Evolutionary conservation across 2,329 filamentous ascomycete genomes (phyloP).

Genomic region (Aspergillus terreus): DNA sequence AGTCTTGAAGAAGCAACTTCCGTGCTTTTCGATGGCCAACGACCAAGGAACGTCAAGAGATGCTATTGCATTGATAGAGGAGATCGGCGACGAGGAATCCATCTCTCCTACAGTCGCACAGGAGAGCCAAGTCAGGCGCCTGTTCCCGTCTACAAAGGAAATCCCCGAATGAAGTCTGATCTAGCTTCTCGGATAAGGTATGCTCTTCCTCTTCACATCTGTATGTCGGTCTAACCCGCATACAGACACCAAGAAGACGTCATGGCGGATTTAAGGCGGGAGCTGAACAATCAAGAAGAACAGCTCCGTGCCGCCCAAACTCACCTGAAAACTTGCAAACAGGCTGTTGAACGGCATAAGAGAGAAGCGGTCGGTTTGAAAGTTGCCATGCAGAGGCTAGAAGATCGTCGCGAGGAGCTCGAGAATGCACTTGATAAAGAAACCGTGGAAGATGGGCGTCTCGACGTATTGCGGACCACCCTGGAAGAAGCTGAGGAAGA

Average conservation of each 20-base stretch:
- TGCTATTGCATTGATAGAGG: conserved; percentile 63
- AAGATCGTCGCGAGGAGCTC: conserved; percentile 62
- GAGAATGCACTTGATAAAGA: conserved; percentile 61
- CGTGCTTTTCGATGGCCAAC: conserved; percentile 62
- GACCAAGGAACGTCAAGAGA: conserved; percentile 66
- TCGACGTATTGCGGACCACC: conserved; percentile 57
- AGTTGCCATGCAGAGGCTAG: conserved; percentile 55
- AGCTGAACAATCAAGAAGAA: conserved; percentile 52
- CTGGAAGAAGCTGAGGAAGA: conserved; percentile 57
- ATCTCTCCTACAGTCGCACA: conserved; percentile 51
- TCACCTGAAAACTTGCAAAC: conserved; percentile 48
- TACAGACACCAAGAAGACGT: conserved; percentile 44
- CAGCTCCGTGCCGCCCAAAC: conserved; percentile 48
- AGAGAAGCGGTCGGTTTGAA: conserved; percentile 48
- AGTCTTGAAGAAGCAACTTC: conserved; percentile 62
- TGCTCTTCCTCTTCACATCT: conserved; percentile 8
- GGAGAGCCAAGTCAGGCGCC: conserved; percentile 51
- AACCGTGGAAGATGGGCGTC: conserved; percentile 60
- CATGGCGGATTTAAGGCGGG: conserved; percentile 52
- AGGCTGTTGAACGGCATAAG: conserved; percentile 50
- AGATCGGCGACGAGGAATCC: conserved; percentile 59
- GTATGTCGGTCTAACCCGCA: background rate
- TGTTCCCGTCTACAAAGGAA: conserved; percentile 50
- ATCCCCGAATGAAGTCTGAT: conserved; percentile 76
- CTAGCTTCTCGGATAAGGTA: conserved; percentile 62